A percentile compares a stretch with the other conserved stretches of the same genome.
These are phyloP conservation scores for Sphagnum fallax DNA, from an alignment of 228 moss, liverwort and hornwort species.

Conservation along the genomic window DNA sequence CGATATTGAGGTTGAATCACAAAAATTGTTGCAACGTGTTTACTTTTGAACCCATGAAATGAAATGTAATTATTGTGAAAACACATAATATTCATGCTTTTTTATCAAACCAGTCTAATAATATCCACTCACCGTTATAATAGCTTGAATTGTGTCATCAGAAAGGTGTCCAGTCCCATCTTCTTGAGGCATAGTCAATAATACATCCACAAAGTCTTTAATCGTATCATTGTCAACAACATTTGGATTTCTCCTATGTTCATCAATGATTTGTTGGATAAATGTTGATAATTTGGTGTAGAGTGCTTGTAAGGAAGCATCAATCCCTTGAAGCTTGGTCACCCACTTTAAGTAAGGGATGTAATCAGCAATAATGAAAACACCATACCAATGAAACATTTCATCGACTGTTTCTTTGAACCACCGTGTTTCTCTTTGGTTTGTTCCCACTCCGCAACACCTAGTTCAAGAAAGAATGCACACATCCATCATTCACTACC, in stretches of 20 bases:
- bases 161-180: conserved; percentile 1
- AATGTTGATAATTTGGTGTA: neutral
- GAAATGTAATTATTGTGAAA: too few species aligned
- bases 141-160: neutral
- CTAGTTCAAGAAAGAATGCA: too few species aligned
- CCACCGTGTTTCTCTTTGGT: neutral
- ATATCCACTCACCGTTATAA: neutral
- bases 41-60: too few species aligned
- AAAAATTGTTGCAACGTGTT: too few species aligned
- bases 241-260: conserved; percentile 9
- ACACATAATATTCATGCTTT: too few species aligned
- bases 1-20: too few species aligned
- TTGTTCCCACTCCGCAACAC: neutral
- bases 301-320: conserved; percentile 5
- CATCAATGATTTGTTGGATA: conserved; percentile 12
- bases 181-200: conserved; percentile 6
- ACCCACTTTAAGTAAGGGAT: conserved; percentile 20
- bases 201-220: conserved; percentile 20
- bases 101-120: too few species aligned
- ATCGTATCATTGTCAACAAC: neutral
- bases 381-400: neutral
- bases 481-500: too few species aligned
- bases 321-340: conserved; percentile 12
- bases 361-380: neutral
- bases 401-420: neutral